Evolutionary conservation across 257 asterid genomes (phyloP).

Genomic region (Fraxinus cuspidata): DNA sequence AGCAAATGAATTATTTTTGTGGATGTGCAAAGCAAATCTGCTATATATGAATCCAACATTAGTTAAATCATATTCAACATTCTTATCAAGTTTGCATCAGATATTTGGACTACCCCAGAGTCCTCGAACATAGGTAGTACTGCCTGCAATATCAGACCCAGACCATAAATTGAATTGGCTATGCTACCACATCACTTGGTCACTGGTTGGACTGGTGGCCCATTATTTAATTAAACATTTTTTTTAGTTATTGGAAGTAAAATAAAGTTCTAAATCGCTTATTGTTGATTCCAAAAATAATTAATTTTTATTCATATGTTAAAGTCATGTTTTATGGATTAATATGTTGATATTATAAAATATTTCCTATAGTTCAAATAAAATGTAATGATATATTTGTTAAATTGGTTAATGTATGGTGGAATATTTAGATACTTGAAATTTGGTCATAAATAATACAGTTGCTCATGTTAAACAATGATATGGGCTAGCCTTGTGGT

Average conservation of each 20-base stretch:
- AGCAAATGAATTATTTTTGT: neutral
- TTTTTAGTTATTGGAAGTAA: too few species aligned
- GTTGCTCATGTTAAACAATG: neutral
- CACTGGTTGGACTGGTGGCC: too few species aligned
- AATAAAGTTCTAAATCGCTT: neutral
- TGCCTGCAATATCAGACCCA: neutral
- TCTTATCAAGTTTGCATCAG: neutral
- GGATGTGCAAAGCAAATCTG: slow-evolving; percentile 11
- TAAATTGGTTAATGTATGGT: neutral
- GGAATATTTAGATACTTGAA: neutral
- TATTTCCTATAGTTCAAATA: neutral
- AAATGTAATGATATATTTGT: neutral
- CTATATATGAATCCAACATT: neutral
- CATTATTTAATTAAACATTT: too few species aligned
- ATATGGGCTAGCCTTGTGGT: neutral
- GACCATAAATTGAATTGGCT: too few species aligned
- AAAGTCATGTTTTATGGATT: neutral
- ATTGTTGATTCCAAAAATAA: neutral
- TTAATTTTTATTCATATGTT: neutral
- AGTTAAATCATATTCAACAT: slow-evolving; percentile 2
- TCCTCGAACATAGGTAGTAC: neutral
- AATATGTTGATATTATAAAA: neutral
- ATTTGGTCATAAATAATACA: neutral
- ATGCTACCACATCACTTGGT: too few species aligned
- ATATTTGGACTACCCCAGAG: slow-evolving; percentile 8